phyloP scores from a whole-genome alignment of 805 yeast species.

The Yamadazyma phyllophila region DNA sequence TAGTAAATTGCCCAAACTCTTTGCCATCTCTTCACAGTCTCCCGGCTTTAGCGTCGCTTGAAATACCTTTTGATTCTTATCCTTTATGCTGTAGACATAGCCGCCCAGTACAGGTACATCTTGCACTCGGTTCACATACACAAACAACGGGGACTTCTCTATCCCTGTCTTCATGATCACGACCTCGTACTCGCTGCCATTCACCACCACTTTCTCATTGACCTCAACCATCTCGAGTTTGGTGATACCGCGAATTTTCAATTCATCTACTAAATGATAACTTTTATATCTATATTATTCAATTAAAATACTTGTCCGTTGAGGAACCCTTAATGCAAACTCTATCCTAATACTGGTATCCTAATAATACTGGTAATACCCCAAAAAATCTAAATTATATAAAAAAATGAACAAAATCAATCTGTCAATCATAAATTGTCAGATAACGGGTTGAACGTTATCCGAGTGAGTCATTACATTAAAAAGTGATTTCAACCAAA shows the following conservation, averaged over 20 bases:
- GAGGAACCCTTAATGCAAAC: conserved; percentile 53
- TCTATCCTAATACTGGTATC: conserved; percentile 22
- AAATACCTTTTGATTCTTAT: conserved; percentile 1
- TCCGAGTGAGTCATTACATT: conserved; percentile 42
- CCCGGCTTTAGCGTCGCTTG: conserved; percentile 12
- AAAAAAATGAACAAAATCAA: conserved; percentile 11
- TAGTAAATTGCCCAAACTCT: conserved; percentile 13
- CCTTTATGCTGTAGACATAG: conserved; percentile 13
- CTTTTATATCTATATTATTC: conserved; percentile 8
- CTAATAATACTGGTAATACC: conserved; percentile 18
- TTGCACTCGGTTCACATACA: conserved; percentile 10
- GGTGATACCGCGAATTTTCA: conserved; percentile 1
- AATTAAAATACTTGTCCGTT: conserved; percentile 42
- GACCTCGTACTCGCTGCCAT: conserved; percentile 10
- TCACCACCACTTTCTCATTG: conserved; percentile 4
- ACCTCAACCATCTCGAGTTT: neutral
- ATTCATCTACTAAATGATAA: too few species aligned
- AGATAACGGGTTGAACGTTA: conserved; percentile 50
- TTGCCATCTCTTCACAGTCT: conserved; percentile 10
- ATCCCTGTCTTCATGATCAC: conserved; percentile 6
- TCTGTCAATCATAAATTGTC: conserved; percentile 18
- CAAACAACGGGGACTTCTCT: conserved; percentile 10
- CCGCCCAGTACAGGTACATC: conserved; percentile 13
- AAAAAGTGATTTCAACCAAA: conserved; percentile 26
- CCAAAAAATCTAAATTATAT: conserved; percentile 16